Evolutionary conservation across 768 basidiomycete species (phyloP), one percentile per base, ranked within the genome.

Genomic region (Polyporus arcularius): DNA sequence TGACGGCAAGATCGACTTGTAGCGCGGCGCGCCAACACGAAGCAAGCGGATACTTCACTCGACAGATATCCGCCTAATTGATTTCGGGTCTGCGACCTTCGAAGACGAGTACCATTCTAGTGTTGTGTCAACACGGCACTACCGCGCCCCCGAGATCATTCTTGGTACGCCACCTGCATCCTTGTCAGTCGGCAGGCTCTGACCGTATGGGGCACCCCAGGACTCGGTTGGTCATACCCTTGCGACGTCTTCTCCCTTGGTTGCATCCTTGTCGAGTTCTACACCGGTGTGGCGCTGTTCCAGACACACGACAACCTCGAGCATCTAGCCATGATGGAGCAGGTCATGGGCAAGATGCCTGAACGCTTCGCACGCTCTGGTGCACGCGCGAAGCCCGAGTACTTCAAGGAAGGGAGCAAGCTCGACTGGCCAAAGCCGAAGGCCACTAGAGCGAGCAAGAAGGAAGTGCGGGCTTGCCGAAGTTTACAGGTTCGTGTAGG

Each of bases 301-400:
- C 97, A 99, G 75, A 98, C 97, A 0, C 97, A 98, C 70, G 96
- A 98, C 76, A 98, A 99, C 73, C 84, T 98, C 9, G 97, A 99
- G 73, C 97, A 99, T 75, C 85, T 99, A 14, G 97, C 96, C 42
- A 99, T 99, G 97, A 99, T 99, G 97, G 96, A 98, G 73, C 89
- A 92, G 73, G 97, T 98, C 41, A 98, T 98, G 92, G 96, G 96
- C 60, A 92, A 91, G 78, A 96, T 98, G 89, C 93, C 96, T 0
- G 87, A 90, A 53, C 86, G 88, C 5, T 94, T 96, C 70, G 85
- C 86, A 41, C 82, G 89, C 45, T 80, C 82, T 46, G 90, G 89
- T 16, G 85, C 88, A 9, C 82, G 89, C 49, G 85, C 87, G 52
- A 96, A 96, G 69, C 87, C 94, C 8, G 96, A 98, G 70, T 97